Evolutionary conservation across 768 basidiomycete species (phyloP).

Genomic region (Tubosaeta sp.): DNA sequence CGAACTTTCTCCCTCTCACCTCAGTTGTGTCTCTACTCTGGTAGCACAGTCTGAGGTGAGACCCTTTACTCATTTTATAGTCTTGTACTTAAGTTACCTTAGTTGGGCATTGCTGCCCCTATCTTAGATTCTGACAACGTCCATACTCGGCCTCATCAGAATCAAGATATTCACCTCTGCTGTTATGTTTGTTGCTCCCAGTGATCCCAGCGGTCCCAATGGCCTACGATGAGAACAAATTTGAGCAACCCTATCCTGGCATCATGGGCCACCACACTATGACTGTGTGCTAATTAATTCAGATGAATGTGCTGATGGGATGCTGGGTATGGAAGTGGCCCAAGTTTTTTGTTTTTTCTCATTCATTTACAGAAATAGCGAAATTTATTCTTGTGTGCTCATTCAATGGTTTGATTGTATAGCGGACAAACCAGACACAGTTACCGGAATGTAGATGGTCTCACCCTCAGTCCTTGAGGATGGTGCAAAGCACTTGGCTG

Average conservation of each 20-base stretch:
- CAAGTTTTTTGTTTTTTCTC: constrained; percentile 22
- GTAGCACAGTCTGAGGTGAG: too few species aligned
- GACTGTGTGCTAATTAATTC: constrained; percentile 29
- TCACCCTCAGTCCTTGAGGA: constrained; percentile 6
- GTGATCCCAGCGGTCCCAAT: not conserved
- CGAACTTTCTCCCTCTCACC: too few species aligned
- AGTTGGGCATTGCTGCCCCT: too few species aligned
- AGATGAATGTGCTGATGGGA: constrained; percentile 16
- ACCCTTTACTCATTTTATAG: too few species aligned
- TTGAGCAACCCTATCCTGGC: constrained; percentile 27
- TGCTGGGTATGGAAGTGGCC: constrained; percentile 24
- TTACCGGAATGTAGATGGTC: constrained; percentile 22
- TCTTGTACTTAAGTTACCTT: too few species aligned
- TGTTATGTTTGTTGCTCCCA: not conserved
- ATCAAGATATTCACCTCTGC: not conserved
- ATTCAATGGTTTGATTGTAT: constrained; percentile 18
- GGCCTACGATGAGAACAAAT: constrained; percentile 24
- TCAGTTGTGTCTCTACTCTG: too few species aligned
- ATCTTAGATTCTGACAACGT: too few species aligned
- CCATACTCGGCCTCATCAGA: too few species aligned
- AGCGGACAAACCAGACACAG: constrained; percentile 10
- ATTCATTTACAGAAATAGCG: constrained; percentile 4
- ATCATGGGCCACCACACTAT: constrained; percentile 18
- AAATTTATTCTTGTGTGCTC: constrained; percentile 17
- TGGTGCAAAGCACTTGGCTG: not conserved